Percentiles rank a stretch among this genome's conserved stretches.
Evolutionary conservation across 2,329 filamentous ascomycete genomes (phyloP).

Genomic region (Aspergillus ibericus): DNA sequence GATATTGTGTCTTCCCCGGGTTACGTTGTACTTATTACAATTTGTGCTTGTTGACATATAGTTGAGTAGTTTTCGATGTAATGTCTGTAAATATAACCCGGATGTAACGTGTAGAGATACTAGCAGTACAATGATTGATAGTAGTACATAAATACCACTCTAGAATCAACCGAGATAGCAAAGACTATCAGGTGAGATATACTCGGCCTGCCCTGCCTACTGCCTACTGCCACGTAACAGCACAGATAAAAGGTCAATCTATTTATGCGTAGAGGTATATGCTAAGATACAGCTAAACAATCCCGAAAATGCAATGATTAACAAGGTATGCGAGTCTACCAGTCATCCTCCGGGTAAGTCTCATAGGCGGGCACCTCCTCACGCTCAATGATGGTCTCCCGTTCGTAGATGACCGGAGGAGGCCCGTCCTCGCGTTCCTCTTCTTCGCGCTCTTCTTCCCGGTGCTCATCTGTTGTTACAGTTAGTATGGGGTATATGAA

Average conservation of each 20-base stretch:
- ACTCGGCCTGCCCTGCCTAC: no score
- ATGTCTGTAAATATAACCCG: no score
- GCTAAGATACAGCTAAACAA: neutral
- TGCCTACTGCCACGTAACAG: no score
- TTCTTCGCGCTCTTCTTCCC: slow-evolving; percentile 3
- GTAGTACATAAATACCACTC: neutral
- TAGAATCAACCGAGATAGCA: no score
- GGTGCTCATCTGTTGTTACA: slow-evolving; percentile 6
- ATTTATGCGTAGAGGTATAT: neutral
- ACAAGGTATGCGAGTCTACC: neutral
- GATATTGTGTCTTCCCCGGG: no score
- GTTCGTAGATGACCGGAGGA: neutral
- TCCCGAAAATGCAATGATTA: neutral
- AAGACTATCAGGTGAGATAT: no score
- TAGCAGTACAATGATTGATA: no score
- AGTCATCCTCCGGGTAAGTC: neutral
- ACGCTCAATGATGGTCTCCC: neutral
- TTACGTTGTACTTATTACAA: no score
- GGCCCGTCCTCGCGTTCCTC: neutral
- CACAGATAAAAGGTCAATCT: neutral
- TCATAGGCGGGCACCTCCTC: slow-evolving; percentile 1
- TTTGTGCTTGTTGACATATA: no score
- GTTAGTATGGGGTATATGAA: neutral
- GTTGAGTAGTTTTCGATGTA: no score
- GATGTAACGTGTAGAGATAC: no score